Conservation (phyloP, 1,284 basidiomycete species). For the Mycena citricolor region DNA sequence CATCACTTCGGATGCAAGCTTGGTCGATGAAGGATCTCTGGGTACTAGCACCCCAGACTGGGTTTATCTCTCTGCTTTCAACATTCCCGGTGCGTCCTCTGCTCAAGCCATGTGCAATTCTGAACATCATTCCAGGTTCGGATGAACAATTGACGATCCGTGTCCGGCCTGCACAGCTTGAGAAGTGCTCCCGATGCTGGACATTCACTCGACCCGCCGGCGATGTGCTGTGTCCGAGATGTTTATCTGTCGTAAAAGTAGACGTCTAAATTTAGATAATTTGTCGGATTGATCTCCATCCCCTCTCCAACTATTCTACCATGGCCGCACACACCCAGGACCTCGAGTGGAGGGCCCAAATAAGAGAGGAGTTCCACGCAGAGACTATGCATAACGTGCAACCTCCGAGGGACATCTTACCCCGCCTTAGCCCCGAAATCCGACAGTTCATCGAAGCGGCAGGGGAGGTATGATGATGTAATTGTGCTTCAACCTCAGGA, state of each 20-base stretch:
- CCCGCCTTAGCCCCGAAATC: constrained; percentile 34
- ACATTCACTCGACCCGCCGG: constrained; percentile 52
- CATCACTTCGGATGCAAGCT: constrained; percentile 69
- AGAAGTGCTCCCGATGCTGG: constrained; percentile 84
- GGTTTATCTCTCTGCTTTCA: constrained; percentile 45
- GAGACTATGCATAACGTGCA: constrained; percentile 35
- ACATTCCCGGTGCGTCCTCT: constrained; percentile 45
- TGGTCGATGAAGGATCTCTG: constrained; percentile 44
- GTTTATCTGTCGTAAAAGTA: constrained; percentile 36
- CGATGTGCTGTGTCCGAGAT: constrained; percentile 62
- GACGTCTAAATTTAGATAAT: too few species aligned
- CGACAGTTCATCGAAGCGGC: constrained; percentile 29
- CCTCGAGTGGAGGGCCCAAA: background rate
- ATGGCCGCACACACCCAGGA: background rate
- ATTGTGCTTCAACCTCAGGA: background rate
- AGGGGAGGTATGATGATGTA: constrained; percentile 27
- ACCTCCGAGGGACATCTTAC: constrained; percentile 27
- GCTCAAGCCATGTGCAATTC: background rate
- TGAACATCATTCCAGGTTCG: constrained; percentile 27
- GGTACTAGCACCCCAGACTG: constrained; percentile 42
- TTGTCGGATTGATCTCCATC: background rate
- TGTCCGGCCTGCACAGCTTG: constrained; percentile 50
- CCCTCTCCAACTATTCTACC: background rate
- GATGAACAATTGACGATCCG: constrained; percentile 44
- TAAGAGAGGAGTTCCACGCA: too few species aligned